Base-by-base conservation (phyloP, 2,329 filamentous ascomycete genomes). In the Penicillium sp. region DNA sequence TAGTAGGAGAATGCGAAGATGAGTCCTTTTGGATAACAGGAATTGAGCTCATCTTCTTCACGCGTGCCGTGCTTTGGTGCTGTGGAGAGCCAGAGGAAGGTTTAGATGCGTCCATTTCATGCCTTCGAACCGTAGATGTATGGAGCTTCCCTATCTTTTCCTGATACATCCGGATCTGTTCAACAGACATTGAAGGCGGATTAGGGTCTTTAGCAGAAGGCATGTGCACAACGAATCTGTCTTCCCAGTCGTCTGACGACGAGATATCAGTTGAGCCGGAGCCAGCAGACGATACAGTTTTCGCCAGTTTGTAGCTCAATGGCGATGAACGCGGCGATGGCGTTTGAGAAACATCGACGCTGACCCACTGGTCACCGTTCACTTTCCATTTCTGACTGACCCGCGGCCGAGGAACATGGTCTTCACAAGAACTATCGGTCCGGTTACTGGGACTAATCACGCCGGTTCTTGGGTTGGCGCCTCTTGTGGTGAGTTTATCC, bases 191-290 rank as follows among this genome's bases (percentile, higher is more conserved):
- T 1, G 64, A 68, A 4, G 71, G 68, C 3, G 74, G 73, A 45
- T 72, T 74, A 0, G 74, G 72, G 2, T 76, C 73, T 38, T 67
- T 72, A 3, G 74, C 73, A 20, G 72, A 71, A 5, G 73, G 74
- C 72, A 75, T 77, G 49, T 76, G 66, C 33, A 76, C 71, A 46
- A 75, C 72, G 58, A 75, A 76, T 62, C 65, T 66, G 57, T 77
- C 74, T 52, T 72, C 70, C 68, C 71, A 69, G 38, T 72, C 68
- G 14, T 66, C 69, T 23, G 66, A 62, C 0, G 47, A 51, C 26
- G 68, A 70, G 26, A 64, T 65, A 20, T 67, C 62, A 21, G 67
- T 47, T 50, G 51, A 65, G 1, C 64, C 65, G 5, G 68, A 69
- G 11, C 71, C 56, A 16, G 66, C 68, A 6, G 68, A 73, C 8